Percentiles rank a stretch among this genome's conserved stretches.
Conservation (phyloP, 176 grass and related monocot species). For the Aegilops longissima region DNA sequence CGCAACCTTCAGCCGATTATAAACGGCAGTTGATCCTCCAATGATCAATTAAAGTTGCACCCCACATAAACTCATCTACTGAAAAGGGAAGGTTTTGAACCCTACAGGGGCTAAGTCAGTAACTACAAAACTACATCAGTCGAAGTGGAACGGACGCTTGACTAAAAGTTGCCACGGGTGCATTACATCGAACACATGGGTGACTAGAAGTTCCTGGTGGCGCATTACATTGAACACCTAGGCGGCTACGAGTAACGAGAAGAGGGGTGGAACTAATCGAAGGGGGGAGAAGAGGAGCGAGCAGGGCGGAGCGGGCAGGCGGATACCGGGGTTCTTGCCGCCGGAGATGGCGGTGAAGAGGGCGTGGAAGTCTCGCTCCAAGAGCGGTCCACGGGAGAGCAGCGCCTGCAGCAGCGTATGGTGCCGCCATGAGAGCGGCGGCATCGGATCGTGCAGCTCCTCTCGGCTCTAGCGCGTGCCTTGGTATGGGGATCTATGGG, state of each 20-base stretch:
- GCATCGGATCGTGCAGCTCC: slow-evolving; percentile 24
- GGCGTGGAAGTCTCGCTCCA: slow-evolving; percentile 52
- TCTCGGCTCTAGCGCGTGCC: neutral
- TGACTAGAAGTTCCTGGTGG: neutral
- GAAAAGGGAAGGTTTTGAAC: neutral
- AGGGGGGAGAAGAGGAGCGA: neutral
- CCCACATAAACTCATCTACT: neutral
- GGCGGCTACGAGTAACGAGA: neutral
- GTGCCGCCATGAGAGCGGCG: slow-evolving; percentile 56
- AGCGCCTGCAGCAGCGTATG: slow-evolving; percentile 76
- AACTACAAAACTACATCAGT: neutral
- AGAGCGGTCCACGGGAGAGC: slow-evolving; percentile 57
- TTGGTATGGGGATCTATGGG: neutral
- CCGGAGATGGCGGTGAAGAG: slow-evolving; percentile 54
- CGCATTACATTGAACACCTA: slow-evolving; percentile 26
- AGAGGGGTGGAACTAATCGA: neutral
- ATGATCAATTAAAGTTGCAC: neutral
- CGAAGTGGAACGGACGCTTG: neutral
- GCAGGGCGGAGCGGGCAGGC: neutral
- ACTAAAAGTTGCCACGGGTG: neutral
- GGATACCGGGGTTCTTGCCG: slow-evolving; percentile 53
- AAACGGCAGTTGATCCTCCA: neutral
- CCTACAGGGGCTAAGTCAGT: neutral
- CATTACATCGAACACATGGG: neutral
- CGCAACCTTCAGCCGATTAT: neutral